Base-by-base conservation (phyloP, 1,139 yeast genomes). In the Nakaseomyces glabratus region DNA sequence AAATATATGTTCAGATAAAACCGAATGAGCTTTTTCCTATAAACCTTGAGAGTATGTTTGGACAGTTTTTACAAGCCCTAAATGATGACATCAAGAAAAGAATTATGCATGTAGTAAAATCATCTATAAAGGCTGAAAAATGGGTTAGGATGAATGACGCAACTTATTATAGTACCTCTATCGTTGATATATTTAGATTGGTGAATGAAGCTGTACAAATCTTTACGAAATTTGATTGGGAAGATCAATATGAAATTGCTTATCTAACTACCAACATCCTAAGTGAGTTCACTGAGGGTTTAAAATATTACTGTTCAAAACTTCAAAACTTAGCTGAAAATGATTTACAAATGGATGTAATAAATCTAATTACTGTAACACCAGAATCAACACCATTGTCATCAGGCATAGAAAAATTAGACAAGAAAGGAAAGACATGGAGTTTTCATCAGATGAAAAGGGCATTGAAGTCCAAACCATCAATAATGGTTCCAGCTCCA, bases 131-230 rank as follows among this genome's bases (percentile, higher is more conserved):
- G 14, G 64, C 62, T 15, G 93, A 82, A 50, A 49, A 49, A 0
- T 80, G 77, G 55, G 59, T 65, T 40, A 76, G 81, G 0, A 56
- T 76, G 12, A 72, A 73, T 44, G 57, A 64, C 42, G 59, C 51
- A 1, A 48, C 52, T 13, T 47, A 58, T 24, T 64, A 62, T 46
- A 68, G 76, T 35, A 63, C 73, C 1, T 80, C 90, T 0, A 82
- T 81, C 1, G 55, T 71, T 19, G 93, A 82, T 51, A 68, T 80
- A 15, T 78, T 81, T 53, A 65, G 74, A 6, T 65, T 82, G 49
- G 68, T 82, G 32, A 70, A 70, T 41, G 76, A 77, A 39, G 71
- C 74, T 13, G 52, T 81, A 16, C 58, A 61, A 6, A 63, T 80
- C 12, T 60, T 84, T 33, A 65, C 63, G n/a, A 65, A 61, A 6